A percentile compares a stretch with the other conserved stretches of the same genome.
Evolutionary conservation across 495 filamentous ascomycete species (phyloP).

Genomic region (Penicillium malachiteum): DNA sequence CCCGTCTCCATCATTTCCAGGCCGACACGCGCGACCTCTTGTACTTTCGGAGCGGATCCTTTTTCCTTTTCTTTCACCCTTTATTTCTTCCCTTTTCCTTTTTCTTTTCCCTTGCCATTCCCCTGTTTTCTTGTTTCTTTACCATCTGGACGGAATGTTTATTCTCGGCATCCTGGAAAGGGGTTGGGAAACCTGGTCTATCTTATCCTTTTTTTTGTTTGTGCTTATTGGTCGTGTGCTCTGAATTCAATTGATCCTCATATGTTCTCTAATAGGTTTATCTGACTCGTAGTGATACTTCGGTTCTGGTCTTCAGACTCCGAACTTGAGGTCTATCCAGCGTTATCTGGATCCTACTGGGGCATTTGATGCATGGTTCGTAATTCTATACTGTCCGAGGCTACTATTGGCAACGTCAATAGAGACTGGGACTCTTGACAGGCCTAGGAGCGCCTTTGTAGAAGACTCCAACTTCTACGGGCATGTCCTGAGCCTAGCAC

Average conservation of each 20-base stretch:
- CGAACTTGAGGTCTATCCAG: not conserved
- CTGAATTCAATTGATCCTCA: constrained; percentile 34
- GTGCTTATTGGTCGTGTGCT: constrained; percentile 24
- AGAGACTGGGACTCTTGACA: too few species aligned
- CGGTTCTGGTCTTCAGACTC: too few species aligned
- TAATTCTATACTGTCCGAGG: too few species aligned
- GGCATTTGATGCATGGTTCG: too few species aligned
- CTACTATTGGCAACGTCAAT: too few species aligned
- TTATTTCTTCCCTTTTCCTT: constrained; percentile 17
- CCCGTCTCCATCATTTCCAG: constrained; percentile 18
- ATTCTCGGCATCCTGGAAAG: constrained; percentile 32
- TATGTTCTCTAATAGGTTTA: constrained; percentile 18
- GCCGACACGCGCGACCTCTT: constrained; percentile 22
- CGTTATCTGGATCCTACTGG: too few species aligned
- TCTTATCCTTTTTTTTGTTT: constrained; percentile 29
- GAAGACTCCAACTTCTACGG: too few species aligned
- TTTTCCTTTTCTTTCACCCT: constrained; percentile 10
- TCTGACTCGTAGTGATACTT: not conserved
- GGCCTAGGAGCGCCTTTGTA: too few species aligned
- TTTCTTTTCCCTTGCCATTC: constrained; percentile 12
- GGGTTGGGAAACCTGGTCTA: constrained; percentile 36
- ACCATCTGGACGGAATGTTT: constrained; percentile 32
- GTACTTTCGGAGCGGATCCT: constrained; percentile 20
- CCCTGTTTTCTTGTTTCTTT: constrained; percentile 23
- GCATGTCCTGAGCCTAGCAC: too few species aligned